Conservation (phyloP, 768 basidiomycete species). For the Neoboletus brunneissimus region DNA sequence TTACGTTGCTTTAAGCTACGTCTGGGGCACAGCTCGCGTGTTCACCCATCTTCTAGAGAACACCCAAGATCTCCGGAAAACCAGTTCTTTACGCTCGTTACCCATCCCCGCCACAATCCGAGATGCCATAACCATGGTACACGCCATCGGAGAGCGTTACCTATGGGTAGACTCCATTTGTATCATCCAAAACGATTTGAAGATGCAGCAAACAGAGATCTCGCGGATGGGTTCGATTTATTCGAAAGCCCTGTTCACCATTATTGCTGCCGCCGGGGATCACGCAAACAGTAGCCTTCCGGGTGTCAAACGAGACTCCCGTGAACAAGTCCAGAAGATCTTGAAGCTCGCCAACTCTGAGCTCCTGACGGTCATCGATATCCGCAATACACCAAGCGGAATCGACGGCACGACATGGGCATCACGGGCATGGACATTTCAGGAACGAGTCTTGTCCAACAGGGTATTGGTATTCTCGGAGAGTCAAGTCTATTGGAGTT, state of each 20-base stretch:
- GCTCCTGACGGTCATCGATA: constrained; percentile 13
- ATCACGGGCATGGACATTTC: constrained; percentile 20
- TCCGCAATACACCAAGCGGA: background rate
- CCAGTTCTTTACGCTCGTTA: background rate
- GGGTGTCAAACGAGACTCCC: constrained; percentile 2
- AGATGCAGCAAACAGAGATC: constrained; percentile 19
- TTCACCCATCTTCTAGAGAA: constrained; percentile 10
- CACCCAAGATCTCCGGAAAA: constrained; percentile 3
- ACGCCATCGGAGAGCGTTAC: constrained; percentile 21
- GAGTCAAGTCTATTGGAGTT: constrained; percentile 18
- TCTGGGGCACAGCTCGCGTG: constrained; percentile 15
- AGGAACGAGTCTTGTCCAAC: constrained; percentile 16
- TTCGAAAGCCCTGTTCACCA: constrained; percentile 14
- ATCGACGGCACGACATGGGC: constrained; percentile 11
- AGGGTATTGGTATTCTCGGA: constrained; percentile 20
- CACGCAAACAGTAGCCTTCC: constrained; percentile 12
- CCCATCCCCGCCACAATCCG: constrained; percentile 21
- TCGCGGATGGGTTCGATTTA: constrained; percentile 23
- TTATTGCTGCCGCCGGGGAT: constrained; percentile 17
- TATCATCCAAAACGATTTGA: constrained; percentile 19
- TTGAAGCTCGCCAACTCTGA: constrained; percentile 10
- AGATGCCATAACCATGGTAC: constrained; percentile 23
- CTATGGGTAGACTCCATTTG: constrained; percentile 28
- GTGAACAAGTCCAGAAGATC: constrained; percentile 4
- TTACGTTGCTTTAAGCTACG: constrained; percentile 25